These are phyloP conservation scores for Knoxia roxburghii DNA, from an alignment of 257 asterid genomes.

Conservation along the genomic window DNA sequence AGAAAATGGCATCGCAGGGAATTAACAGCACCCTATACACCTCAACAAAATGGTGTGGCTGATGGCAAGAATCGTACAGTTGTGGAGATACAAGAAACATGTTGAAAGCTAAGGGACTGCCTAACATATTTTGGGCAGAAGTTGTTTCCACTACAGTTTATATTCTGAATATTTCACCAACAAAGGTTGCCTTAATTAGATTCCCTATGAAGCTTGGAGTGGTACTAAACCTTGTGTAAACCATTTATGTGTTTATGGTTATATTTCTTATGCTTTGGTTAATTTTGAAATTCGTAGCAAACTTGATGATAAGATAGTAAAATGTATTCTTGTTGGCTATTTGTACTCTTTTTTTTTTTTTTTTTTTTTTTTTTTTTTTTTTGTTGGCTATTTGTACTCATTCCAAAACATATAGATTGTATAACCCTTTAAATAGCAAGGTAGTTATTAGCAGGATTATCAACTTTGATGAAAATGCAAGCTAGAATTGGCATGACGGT, in stretches of 20 bases:
- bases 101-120: neutral
- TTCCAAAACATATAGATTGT: constrained; percentile 10
- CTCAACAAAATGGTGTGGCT: constrained; percentile 6
- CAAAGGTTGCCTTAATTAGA: neutral
- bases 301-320: neutral
- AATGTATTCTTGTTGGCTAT: constrained; percentile 2
- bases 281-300: neutral
- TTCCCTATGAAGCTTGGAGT: neutral
- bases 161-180: neutral
- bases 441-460: neutral
- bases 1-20: constrained; percentile 4
- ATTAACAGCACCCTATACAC: neutral
- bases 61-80: neutral
- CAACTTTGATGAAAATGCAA: no score
- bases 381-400: no score
- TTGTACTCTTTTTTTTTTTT: no score
- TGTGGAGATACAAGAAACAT: neutral
- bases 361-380: no score
- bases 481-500: no score
- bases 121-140: neutral
- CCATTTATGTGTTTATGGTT: neutral
- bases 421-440: constrained; percentile 1
- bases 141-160: neutral
- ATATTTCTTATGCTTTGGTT: neutral
- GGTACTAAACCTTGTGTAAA: neutral